Evolutionary conservation across 2,329 filamentous ascomycete genomes (phyloP).

Genomic region (Colletotrichum paranaense): DNA sequence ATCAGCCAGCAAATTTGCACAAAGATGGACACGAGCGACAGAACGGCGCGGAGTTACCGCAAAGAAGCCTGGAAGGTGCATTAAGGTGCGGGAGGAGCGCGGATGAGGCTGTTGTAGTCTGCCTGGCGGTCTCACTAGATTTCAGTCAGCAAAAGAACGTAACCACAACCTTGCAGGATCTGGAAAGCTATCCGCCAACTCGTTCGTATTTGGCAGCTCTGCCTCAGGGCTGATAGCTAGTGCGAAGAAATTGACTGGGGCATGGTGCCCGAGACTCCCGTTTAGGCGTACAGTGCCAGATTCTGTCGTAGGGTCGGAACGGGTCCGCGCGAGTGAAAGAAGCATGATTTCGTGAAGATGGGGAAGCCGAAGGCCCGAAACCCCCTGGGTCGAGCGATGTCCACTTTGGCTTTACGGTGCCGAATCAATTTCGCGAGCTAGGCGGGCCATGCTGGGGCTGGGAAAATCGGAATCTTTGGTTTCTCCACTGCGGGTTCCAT

Average conservation of each 20-base stretch:
- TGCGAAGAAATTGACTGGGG: neutral
- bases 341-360: slow-evolving; percentile 16
- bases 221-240: slow-evolving; percentile 12
- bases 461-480: slow-evolving; percentile 2
- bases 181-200: neutral
- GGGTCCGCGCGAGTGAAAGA: slow-evolving; percentile 4
- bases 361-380: slow-evolving; percentile 8
- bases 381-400: neutral
- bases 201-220: neutral
- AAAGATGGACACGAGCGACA: neutral
- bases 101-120: neutral
- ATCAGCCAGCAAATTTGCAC: neutral
- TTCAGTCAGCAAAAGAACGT: neutral
- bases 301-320: neutral
- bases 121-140: neutral
- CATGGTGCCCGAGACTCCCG: neutral
- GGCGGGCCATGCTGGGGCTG: slow-evolving; percentile 3
- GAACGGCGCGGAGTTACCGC: neutral
- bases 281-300: neutral
- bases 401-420: neutral
- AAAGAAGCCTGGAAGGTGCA: neutral
- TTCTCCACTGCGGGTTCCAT: slow-evolving; percentile 11
- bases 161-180: neutral
- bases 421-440: slow-evolving; percentile 1
- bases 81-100: neutral